phyloP scores from a whole-genome alignment of 768 basidiomycete species.

The Naganishia kalamii region DNA sequence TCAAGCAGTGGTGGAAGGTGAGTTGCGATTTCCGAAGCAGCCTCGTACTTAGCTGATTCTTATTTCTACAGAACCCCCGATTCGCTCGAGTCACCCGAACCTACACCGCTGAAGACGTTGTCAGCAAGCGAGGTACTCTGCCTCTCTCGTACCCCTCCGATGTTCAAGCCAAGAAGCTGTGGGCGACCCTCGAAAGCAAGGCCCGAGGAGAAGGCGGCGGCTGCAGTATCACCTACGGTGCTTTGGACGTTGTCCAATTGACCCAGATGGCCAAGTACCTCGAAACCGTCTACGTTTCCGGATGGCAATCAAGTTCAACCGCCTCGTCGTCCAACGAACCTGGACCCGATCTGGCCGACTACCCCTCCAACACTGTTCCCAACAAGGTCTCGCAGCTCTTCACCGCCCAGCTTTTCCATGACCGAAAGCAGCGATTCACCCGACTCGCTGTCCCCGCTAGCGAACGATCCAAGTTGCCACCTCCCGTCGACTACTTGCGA shows the following conservation, averaged over 20 bases:
- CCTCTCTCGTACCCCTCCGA: constrained; percentile 80
- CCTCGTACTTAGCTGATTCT: background rate
- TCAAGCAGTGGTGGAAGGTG: constrained; percentile 92
- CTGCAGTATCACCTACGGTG: constrained; percentile 87
- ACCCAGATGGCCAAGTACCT: constrained; percentile 97
- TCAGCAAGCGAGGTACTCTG: constrained; percentile 84
- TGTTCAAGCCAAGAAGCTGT: constrained; percentile 79
- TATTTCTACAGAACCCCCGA: constrained; percentile 62
- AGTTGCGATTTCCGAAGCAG: constrained; percentile 22
- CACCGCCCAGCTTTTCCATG: constrained; percentile 97
- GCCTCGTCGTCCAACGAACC: constrained; percentile 92
- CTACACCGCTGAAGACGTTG: constrained; percentile 87
- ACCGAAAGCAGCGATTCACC: constrained; percentile 75
- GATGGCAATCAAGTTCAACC: constrained; percentile 76
- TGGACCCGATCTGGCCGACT: constrained; percentile 96
- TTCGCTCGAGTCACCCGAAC: constrained; percentile 82
- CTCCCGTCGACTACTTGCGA: constrained; percentile 75
- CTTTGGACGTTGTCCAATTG: constrained; percentile 97
- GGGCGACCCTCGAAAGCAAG: constrained; percentile 65
- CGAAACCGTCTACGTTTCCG: constrained; percentile 97
- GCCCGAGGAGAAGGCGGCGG: constrained; percentile 49
- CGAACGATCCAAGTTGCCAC: constrained; percentile 53
- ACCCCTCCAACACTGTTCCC: constrained; percentile 97
- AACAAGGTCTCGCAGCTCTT: constrained; percentile 98
- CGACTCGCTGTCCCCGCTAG: constrained; percentile 29